Evolutionary conservation across 768 basidiomycete genomes (phyloP).

Genomic region (Lactifluus subvellereus): DNA sequence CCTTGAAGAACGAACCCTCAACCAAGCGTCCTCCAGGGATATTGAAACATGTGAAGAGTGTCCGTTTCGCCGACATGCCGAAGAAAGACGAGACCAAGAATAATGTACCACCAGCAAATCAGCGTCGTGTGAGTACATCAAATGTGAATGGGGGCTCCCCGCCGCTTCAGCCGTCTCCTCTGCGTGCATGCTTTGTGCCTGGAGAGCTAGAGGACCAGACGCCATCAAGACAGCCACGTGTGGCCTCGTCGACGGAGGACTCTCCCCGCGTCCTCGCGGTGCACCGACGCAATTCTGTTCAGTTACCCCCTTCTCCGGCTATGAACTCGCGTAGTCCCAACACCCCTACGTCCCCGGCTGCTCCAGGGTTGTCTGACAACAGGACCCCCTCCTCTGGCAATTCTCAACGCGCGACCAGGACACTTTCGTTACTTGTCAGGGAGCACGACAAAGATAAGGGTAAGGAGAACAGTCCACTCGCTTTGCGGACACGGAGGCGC

Average conservation of each 20-base stretch:
- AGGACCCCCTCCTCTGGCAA: neutral
- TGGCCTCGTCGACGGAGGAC: neutral
- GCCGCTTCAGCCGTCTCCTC: constrained; percentile 18
- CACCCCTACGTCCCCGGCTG: neutral
- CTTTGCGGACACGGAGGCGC: constrained; percentile 7
- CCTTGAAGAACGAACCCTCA: neutral
- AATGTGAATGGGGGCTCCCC: neutral
- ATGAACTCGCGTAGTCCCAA: neutral
- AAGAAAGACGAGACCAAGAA: neutral
- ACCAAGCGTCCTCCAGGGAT: constrained; percentile 18
- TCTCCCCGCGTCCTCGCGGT: neutral
- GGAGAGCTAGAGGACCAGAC: neutral
- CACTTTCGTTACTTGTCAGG: constrained; percentile 15
- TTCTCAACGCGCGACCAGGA: constrained; percentile 13
- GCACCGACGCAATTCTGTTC: neutral
- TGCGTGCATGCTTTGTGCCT: constrained; percentile 12
- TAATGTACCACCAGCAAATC: neutral
- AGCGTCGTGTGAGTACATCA: neutral
- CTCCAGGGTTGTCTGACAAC: constrained; percentile 1
- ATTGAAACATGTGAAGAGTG: constrained; percentile 23
- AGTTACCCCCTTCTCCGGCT: neutral
- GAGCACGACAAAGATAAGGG: constrained; percentile 13
- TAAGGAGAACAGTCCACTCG: constrained; percentile 21
- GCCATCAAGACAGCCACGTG: neutral
- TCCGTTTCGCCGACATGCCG: constrained; percentile 22